Evolutionary conservation across 495 filamentous ascomycete genomes (phyloP), one percentile per base, ranked within the genome.

Genomic region (Tricharina praecox): DNA sequence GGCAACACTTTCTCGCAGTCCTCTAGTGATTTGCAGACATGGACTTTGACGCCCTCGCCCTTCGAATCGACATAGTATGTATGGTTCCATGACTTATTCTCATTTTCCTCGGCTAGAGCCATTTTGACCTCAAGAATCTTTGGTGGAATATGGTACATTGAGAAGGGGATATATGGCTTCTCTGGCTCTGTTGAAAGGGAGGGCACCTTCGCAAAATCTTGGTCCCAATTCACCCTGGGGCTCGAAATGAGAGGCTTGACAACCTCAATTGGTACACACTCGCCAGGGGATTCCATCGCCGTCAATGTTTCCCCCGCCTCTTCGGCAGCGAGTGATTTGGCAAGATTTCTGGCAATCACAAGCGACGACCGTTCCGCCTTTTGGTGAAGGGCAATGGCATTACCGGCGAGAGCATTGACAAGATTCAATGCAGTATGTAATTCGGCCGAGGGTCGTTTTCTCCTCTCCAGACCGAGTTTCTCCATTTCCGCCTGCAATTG

Each of bases 21-120:
- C 42, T 71, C 64, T n/a, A 66, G 68, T 36, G 67, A 76, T 42
- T 65, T 71, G 66, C 84, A 88, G 56, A 92, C 92, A 58, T 92
- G 78, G 3, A 93, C 73, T 34, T 66, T 68, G 23, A 82, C 70
- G 33, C 61, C 58, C 19, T 70, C 59, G 3, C 67, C 65, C 36
- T 63, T 59, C 2, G 69, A 67, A 3, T 70, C 68, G 23, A 70
- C 68, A 54, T 86, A 85, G 13, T 81, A 56, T 10, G 44, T 65
- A 59, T 85, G 74, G 23, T 67, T 76, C 83, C 83, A 94, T 60
- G 4, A 11, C 20, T 43, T 43, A 25, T 75, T 81, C 82, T 90
- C 61, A 68, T 77, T 43, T 67, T 38, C 34, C 23, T 48, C 35
- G 3, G 20, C 20, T 9, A 48, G 35, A 3, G 16, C 3, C 23